Conservation (phyloP, 148 eudicot genomes). For the Heliosperma pusillum region DNA sequence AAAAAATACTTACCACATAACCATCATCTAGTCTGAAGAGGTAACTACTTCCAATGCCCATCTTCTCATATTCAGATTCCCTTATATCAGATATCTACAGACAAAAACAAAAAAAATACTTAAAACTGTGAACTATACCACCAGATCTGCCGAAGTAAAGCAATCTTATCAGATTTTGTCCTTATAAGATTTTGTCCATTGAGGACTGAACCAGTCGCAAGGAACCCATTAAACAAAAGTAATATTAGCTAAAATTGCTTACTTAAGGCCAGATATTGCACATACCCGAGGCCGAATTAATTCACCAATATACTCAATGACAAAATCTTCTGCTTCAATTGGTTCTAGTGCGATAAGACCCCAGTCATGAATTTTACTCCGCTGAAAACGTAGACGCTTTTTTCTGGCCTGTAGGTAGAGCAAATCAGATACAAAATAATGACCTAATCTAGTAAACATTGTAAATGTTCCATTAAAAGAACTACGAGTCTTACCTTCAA, state of each 20-base stretch:
- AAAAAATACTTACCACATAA: slow-evolving; percentile 66
- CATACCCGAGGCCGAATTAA: slow-evolving; percentile 89
- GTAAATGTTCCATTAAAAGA: background rate
- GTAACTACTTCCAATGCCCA: slow-evolving; percentile 99
- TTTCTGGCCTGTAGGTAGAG: slow-evolving; percentile 67
- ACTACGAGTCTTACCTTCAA: slow-evolving; percentile 50
- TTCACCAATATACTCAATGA: slow-evolving; percentile 98
- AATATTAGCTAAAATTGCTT: background rate
- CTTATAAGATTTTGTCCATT: background rate
- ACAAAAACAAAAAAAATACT: slow-evolving; percentile 7
- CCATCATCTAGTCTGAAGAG: slow-evolving; percentile 98
- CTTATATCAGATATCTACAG: slow-evolving; percentile 92
- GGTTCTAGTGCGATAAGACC: slow-evolving; percentile 96
- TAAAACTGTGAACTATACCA: background rate
- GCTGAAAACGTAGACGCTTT: slow-evolving; percentile 83
- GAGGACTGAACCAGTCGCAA: background rate
- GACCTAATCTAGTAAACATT: background rate
- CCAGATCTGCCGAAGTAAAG: background rate
- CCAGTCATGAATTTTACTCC: slow-evolving; percentile 99
- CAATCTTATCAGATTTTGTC: background rate
- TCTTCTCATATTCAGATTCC: slow-evolving; percentile 84
- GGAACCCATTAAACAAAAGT: background rate
- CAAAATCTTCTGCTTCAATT: slow-evolving; percentile 96
- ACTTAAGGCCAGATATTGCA: background rate
- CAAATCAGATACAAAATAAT: slow-evolving; percentile 5